A percentile compares a stretch with the other conserved stretches of the same genome.
Evolutionary conservation across 2,329 filamentous ascomycete genomes (phyloP).

Genomic region (Stachybotrys chartarum): DNA sequence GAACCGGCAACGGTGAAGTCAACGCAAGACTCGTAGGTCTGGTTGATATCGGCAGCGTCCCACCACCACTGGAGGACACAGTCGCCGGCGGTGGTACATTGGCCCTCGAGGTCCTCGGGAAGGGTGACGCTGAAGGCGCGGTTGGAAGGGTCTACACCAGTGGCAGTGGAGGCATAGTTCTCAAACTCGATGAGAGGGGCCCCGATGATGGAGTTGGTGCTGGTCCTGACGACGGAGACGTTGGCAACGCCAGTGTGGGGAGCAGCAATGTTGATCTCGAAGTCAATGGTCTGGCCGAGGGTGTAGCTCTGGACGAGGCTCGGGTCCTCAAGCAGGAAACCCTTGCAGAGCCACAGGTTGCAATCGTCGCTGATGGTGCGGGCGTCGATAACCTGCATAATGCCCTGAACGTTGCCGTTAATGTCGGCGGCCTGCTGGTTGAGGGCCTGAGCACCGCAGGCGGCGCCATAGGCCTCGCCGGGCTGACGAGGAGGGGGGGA

Average conservation of each 20-base stretch:
- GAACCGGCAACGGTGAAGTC: constrained; percentile 37
- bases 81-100: constrained; percentile 42
- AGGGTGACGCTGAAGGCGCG: constrained; percentile 47
- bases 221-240: constrained; percentile 49
- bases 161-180: constrained; percentile 42
- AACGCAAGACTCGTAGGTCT: constrained; percentile 58
- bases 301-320: constrained; percentile 32
- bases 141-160: constrained; percentile 31
- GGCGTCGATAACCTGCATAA: constrained; percentile 21
- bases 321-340: constrained; percentile 35
- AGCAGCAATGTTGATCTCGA: constrained; percentile 33
- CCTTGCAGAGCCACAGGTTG: constrained; percentile 40
- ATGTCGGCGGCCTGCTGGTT: constrained; percentile 23
- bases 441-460: constrained; percentile 35
- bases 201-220: constrained; percentile 44
- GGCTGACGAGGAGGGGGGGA: constrained; percentile 31
- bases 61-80: constrained; percentile 56
- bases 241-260: constrained; percentile 42
- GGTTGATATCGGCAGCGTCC: constrained; percentile 45
- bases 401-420: constrained; percentile 30
- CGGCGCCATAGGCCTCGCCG: constrained; percentile 33
- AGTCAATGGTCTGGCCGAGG: constrained; percentile 33
- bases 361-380: constrained; percentile 17
- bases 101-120: constrained; percentile 33
- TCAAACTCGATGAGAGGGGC: constrained; percentile 45